A percentile compares a stretch with the other conserved stretches of the same genome.
These are phyloP conservation scores for Skeletonema grethae DNA, from an alignment of 108 stramenopile species.

Conservation along the genomic window DNA sequence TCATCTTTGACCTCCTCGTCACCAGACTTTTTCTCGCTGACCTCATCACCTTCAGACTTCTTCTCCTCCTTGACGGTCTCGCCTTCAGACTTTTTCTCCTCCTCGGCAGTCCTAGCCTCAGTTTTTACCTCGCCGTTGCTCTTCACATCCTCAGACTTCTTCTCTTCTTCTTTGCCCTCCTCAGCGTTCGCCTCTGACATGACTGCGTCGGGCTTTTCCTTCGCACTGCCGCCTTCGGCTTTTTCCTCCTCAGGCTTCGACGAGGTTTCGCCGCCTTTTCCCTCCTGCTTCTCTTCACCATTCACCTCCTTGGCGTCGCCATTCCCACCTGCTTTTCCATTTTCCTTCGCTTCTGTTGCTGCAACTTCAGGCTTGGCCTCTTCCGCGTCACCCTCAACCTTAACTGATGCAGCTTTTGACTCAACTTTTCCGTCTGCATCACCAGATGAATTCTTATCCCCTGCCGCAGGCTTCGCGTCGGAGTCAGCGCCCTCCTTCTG, in stretches of 20 bases:
- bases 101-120: not conserved
- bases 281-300: not conserved
- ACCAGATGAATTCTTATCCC: slow-evolving; percentile 4
- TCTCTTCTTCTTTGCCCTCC: not conserved
- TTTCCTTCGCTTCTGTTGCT: not conserved
- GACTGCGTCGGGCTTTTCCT: slow-evolving; percentile 10
- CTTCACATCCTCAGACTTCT: slow-evolving; percentile 6
- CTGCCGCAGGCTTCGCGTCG: not conserved
- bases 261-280: slow-evolving; percentile 5
- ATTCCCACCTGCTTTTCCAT: slow-evolving; percentile 4
- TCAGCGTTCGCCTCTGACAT: not conserved
- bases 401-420: not conserved
- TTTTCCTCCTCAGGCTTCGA: slow-evolving; percentile 6
- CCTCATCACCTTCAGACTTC: not conserved
- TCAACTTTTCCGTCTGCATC: slow-evolving; percentile 10
- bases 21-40: not conserved
- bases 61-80: not conserved
- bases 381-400: slow-evolving; percentile 10
- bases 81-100: not conserved
- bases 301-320: not conserved
- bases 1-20: slow-evolving; percentile 10
- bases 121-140: not conserved
- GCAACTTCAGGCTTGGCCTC: slow-evolving; percentile 19
- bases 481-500: slow-evolving; percentile 16
- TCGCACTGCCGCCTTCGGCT: not conserved